Evolutionary conservation across 2,329 filamentous ascomycete species (phyloP).

Genomic region (Sordariomycetes sp.): DNA sequence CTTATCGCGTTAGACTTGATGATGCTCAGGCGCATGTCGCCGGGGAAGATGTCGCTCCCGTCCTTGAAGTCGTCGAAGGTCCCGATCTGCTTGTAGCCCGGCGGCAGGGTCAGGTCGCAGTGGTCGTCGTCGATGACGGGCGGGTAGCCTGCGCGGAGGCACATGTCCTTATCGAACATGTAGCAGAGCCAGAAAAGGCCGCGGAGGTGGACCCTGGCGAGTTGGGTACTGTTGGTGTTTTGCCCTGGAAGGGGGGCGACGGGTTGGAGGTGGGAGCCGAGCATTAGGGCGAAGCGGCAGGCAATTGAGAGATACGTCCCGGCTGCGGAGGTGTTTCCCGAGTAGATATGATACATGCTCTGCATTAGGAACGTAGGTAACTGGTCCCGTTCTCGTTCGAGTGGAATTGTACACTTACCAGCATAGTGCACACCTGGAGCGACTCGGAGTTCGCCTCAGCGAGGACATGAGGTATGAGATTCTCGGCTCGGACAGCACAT

Average conservation of each 20-base stretch:
- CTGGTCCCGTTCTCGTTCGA: not conserved
- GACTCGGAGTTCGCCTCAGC: constrained; percentile 4
- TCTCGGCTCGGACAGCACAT: constrained; percentile 1
- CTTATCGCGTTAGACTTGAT: not conserved
- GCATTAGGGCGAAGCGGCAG: constrained; percentile 8
- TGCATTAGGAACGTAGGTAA: not conserved
- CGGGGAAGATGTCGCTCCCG: not conserved
- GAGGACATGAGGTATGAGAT: not conserved
- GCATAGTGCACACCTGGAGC: constrained; percentile 7
- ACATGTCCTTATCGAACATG: constrained; percentile 7
- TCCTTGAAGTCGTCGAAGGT: not conserved
- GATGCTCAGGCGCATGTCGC: not conserved
- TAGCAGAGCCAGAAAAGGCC: constrained; percentile 6
- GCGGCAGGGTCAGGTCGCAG: constrained; percentile 2
- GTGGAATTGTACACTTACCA: constrained; percentile 5
- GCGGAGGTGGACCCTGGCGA: constrained; percentile 1
- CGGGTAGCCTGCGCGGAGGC: constrained; percentile 5
- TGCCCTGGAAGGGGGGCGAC: not conserved
- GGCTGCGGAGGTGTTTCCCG: constrained; percentile 2
- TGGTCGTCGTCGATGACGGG: constrained; percentile 6
- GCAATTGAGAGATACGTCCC: constrained; percentile 4
- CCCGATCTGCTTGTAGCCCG: not conserved
- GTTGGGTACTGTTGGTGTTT: not conserved
- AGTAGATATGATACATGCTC: not conserved
- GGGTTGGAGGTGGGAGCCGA: constrained; percentile 2